phyloP scores from a whole-genome alignment of 2,329 filamentous ascomycete species.

The Arthrobotrys megalospora region DNA sequence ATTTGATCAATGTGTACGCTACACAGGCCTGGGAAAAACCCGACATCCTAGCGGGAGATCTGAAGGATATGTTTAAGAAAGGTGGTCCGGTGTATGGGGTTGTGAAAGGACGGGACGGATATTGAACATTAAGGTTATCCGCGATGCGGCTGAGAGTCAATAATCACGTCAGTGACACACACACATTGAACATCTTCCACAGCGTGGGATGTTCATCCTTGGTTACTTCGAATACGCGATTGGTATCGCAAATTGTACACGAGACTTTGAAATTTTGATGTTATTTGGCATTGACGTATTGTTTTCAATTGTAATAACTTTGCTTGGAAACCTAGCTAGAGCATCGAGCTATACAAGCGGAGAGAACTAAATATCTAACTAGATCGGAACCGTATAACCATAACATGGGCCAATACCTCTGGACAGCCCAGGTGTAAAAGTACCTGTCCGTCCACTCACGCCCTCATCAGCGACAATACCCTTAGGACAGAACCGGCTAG shows the following conservation, averaged over 20 bases:
- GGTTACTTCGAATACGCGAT: not conserved
- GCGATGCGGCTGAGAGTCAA: not conserved
- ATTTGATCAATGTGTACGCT: slow-evolving; percentile 65
- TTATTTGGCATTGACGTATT: not conserved
- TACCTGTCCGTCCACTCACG: not conserved
- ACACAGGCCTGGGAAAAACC: slow-evolving; percentile 72
- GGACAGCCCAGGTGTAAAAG: not conserved
- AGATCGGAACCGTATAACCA: slow-evolving; percentile 38
- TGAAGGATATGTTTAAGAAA: slow-evolving; percentile 74
- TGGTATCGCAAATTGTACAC: not conserved
- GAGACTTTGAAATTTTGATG: not conserved
- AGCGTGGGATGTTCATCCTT: no score
- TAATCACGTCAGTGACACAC: no score
- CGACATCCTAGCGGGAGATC: slow-evolving; percentile 71
- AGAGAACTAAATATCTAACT: slow-evolving; percentile 9
- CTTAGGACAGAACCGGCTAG: slow-evolving; percentile 7
- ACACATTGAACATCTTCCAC: no score
- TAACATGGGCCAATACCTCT: slow-evolving; percentile 37
- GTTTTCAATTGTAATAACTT: not conserved
- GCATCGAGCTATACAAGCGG: not conserved
- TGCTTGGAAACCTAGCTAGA: not conserved
- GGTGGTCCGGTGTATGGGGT: slow-evolving; percentile 69
- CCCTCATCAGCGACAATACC: slow-evolving; percentile 24
- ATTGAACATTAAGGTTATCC: slow-evolving; percentile 45
- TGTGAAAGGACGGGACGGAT: slow-evolving; percentile 62